Conservation (phyloP, 805 yeast species). For the Brettanomyces bruxellensis region DNA sequence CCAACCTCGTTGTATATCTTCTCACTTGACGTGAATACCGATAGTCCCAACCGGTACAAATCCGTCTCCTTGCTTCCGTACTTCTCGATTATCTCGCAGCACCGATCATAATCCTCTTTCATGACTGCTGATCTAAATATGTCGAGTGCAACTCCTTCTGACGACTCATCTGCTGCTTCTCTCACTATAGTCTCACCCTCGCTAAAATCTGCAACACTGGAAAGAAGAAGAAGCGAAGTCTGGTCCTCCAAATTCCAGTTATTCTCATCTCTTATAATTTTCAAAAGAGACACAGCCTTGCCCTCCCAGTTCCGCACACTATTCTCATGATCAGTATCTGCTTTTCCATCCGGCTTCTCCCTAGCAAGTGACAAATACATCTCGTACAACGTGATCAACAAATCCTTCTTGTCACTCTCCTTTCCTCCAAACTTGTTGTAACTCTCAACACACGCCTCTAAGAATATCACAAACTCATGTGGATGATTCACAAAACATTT, state of each 20-base stretch:
- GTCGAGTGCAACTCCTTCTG: slow-evolving; percentile 41
- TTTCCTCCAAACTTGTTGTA: slow-evolving; percentile 71
- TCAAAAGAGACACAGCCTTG: slow-evolving; percentile 51
- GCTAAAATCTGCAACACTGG: slow-evolving; percentile 47
- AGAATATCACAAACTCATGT: slow-evolving; percentile 78
- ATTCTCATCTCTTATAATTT: slow-evolving; percentile 20
- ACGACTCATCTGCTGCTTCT: slow-evolving; percentile 20
- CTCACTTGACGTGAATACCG: slow-evolving; percentile 50
- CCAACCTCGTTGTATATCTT: slow-evolving; percentile 44
- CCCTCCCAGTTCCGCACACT: slow-evolving; percentile 47
- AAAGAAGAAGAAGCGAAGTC: slow-evolving; percentile 43
- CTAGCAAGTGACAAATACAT: slow-evolving; percentile 58
- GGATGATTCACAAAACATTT: slow-evolving; percentile 82
- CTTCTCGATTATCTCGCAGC: slow-evolving; percentile 46
- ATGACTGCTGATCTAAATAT: slow-evolving; percentile 59
- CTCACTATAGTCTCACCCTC: slow-evolving; percentile 38
- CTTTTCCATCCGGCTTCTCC: slow-evolving; percentile 9
- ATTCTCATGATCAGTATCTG: slow-evolving; percentile 19
- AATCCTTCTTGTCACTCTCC: slow-evolving; percentile 57
- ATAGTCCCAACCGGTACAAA: slow-evolving; percentile 56
- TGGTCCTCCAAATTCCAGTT: slow-evolving; percentile 44
- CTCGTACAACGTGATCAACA: slow-evolving; percentile 73
- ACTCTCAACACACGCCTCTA: slow-evolving; percentile 83
- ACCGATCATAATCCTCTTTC: slow-evolving; percentile 45
- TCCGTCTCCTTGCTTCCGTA: slow-evolving; percentile 58